Conservation (phyloP, 257 asterid genomes). For the Anisodus acutangulus region DNA sequence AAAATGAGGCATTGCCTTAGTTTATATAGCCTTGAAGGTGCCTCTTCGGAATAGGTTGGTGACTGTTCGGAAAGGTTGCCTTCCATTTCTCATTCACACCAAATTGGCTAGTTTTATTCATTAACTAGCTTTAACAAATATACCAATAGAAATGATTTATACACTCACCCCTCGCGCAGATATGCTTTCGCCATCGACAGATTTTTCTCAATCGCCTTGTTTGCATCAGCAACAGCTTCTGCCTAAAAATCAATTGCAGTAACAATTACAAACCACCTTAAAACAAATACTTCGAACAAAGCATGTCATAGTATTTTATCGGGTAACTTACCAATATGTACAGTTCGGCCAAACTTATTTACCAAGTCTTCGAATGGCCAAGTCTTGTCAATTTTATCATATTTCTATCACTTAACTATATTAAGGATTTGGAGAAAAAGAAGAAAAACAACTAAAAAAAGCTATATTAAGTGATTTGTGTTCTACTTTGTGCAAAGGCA, state of each 20-base stretch:
- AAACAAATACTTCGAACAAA: not conserved
- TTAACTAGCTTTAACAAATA: too few relatives aligned
- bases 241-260: slow-evolving; percentile 29
- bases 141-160: not conserved
- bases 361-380: not conserved
- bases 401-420: not conserved
- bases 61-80: too few relatives aligned
- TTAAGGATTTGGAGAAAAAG: not conserved
- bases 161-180: slow-evolving; percentile 85
- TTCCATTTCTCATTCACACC: too few relatives aligned
- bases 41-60: too few relatives aligned
- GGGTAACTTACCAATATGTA: too few relatives aligned
- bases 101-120: too few relatives aligned
- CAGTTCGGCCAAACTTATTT: too few relatives aligned
- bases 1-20: too few relatives aligned
- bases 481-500: too few relatives aligned
- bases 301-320: not conserved
- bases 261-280: not conserved
- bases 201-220: slow-evolving; percentile 71
- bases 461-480: too few relatives aligned
- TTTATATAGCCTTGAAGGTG: too few relatives aligned
- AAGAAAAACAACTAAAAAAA: too few relatives aligned
- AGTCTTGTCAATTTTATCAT: not conserved
- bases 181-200: slow-evolving; percentile 79
- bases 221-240: slow-evolving; percentile 92